Evolutionary conservation across 2,329 filamentous ascomycete genomes (phyloP), one percentile per base, ranked within the genome.

Genomic region (Paramyrothecium roridum): DNA sequence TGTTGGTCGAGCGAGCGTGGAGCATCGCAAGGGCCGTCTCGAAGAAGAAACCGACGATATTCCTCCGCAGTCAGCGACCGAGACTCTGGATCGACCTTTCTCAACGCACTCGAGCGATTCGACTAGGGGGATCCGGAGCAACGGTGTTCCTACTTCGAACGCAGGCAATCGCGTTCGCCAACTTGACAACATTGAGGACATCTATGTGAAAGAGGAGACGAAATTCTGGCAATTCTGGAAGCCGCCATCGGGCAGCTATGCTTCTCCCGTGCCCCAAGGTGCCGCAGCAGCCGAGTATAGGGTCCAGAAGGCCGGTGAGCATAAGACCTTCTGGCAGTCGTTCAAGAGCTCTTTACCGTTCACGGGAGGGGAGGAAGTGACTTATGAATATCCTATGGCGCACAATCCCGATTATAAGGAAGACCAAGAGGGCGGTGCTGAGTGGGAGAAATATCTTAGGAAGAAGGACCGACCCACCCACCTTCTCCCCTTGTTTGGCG

Each of bases 391-490:
- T 63, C 82, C 84, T 0, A 57, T 76, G 2, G 84, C 88, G 0
- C 85, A 83, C 65, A 84, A 89, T 58, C 70, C 83, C 34, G 80
- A 88, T 1, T 84, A 82, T 54, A 64, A 74, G 13, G 69, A 74
- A 19, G 82, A 87, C 26, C 79, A 87, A 55, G 80, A 84, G 12
- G 83, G 87, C 47, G 81, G 80, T 10, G 86, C 90, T 1, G 74
- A 84, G 48, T 99, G 95, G 95, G 85, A 87, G 64, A 88, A 87
- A 57, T 97, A 93, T 73, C 76, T 98, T 52, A 88, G 86, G 65
- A 83, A 85, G 56, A 92, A 89, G 55, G 86, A 97, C 58, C 87
- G 95, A 40, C 91, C 93, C 19, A 96, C 90, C 0, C 92, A 96
- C 75, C 86, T 87, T 49, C 75, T 97, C 11, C 85, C 91, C 0